Evolutionary conservation across 345 rosid genomes (phyloP).

Genomic region (Sapria himalayana): DNA sequence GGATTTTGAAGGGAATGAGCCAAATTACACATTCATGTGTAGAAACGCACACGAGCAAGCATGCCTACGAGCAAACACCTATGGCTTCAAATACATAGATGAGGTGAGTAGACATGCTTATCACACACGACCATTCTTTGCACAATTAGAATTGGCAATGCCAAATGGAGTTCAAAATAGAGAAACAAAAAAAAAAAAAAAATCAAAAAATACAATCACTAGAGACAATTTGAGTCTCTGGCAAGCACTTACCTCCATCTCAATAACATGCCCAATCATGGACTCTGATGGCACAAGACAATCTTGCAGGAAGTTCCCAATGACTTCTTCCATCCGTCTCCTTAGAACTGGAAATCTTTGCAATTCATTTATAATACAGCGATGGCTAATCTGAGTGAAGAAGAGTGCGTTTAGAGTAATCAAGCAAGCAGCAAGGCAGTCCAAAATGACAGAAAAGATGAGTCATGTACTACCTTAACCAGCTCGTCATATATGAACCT

Average conservation of each 20-base stretch:
- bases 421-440: background rate
- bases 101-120: too few relatives aligned
- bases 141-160: too few relatives aligned
- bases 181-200: too few relatives aligned
- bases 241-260: conserved; percentile 79
- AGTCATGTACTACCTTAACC: conserved; percentile 31
- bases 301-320: conserved; percentile 58
- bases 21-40: too few relatives aligned
- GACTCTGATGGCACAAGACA: conserved; percentile 87
- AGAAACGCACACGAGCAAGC: too few relatives aligned
- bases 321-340: conserved; percentile 90
- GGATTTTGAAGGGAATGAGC: too few relatives aligned
- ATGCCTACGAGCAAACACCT: too few relatives aligned
- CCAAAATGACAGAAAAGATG: background rate
- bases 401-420: conserved; percentile 3
- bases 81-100: too few relatives aligned
- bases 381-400: conserved; percentile 64
- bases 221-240: too few relatives aligned
- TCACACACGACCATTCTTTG: too few relatives aligned
- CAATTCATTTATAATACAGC: conserved; percentile 48
- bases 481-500: conserved; percentile 90
- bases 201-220: too few relatives aligned
- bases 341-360: conserved; percentile 75
- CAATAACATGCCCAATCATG: conserved; percentile 79
- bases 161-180: too few relatives aligned